Evolutionary conservation across 2,329 filamentous ascomycete genomes (phyloP), one percentile per base, ranked within the genome.

Genomic region (Alternaria tenuissima): DNA sequence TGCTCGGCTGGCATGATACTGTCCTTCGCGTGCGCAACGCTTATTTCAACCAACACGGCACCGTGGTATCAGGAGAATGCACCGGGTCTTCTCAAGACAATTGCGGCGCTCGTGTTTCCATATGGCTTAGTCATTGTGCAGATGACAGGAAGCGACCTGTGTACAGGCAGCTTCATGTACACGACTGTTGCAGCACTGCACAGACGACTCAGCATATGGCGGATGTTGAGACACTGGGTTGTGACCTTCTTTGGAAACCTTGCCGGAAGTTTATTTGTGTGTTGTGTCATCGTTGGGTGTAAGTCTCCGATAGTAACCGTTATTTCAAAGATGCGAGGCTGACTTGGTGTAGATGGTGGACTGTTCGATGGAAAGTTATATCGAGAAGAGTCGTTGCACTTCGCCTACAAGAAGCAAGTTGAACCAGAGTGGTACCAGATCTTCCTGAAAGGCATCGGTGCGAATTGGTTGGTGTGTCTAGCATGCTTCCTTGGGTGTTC

Each of bases 1-100:
- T 79, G 86, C 41, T 82, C 84, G 46, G 84, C 84, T 5, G 85
- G 85, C 0, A 81, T 81, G 56, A 72, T 87, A 6, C 74, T 87
- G 1, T 79, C 82, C 2, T 86, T 87, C 62, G 84, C 62, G n/a
- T 52, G 54, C 32, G 62, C 60, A 24, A 59, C 43, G 12, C 51
- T 59, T 28, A 48, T 65, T 1, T 60, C 55, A 24, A 65, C 62
- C n/a, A 63, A 63, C 32, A 59, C 59, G 1, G 53, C 56, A 26
- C 62, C 60, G 7, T 65, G 59, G 62, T 65, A 57, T 39, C 62
- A 65, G 38, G 49, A 60, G 38, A 65, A 65, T 11, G 62, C 62
- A 7, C 64, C 62, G 1, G 75, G 76, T 2, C 56, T 78, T 16
- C 74, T 78, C 46, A 56, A 67, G 11, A 72, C 69, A 2, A 65